Base-by-base conservation (phyloP, 2,329 filamentous ascomycete species). In the Epichloe amarillans region DNA sequence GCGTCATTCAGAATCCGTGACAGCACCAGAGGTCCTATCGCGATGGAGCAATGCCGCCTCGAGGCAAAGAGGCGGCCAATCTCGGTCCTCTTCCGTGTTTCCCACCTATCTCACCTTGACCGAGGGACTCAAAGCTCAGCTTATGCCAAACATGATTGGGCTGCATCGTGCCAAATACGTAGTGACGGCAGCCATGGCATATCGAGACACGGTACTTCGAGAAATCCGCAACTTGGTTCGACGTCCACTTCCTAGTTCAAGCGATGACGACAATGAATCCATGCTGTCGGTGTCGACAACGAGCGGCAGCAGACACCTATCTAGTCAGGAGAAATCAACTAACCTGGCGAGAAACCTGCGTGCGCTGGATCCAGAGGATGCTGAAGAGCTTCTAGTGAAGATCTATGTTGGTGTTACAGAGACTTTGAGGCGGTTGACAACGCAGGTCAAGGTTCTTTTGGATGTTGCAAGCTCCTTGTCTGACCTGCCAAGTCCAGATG, bases 381-480 rank as follows among this genome's bases (percentile, higher is more conserved):
- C 89, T 0, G 91, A 97, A 66, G 79, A 83, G 6, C 78, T 97
- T 58, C 76, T 97, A 14, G 73, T 82, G 33, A 86, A 81, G 52
- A 85, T 95, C 15, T 98, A 97, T 61, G 84, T 89, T 17, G 82
- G 86, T 36, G 84, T 96, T 8, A 85, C 91, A 4, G 93, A 98
- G 69, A 87, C 87, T 3, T 66, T 98, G 46, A 77, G 93, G 51
- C 79, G 93, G 60, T 71, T 96, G 7, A 88, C 88, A 17, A 90
- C 88, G 0, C 91, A 97, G 64, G 86, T 93, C 50, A 98, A 98
- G 65, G 83, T 97, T 10, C 69, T 98, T n/a, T 74, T 98, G 10
- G 93, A 98, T 65, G 86, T 95, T 19, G 93, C 90, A 1, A 95
- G 89, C 63, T 83, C 80, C 12, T 75, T 86, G 48, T 73, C 77